Base-by-base conservation (phyloP, 306 rosid species). In the Chamaecrista fasciculata region DNA sequence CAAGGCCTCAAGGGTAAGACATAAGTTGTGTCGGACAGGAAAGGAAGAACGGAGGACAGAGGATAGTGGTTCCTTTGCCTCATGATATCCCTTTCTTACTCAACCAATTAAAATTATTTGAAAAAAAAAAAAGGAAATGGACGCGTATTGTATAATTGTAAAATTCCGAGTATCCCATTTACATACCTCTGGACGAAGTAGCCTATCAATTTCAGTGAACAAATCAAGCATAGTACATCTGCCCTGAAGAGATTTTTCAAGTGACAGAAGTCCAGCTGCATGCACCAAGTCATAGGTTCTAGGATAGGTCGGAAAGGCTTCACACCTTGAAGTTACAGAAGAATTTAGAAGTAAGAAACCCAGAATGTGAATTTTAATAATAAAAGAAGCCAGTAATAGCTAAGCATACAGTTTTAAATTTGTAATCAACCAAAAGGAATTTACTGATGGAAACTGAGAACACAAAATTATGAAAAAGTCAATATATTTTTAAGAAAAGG, bases 211-310 rank as follows among this genome's bases (percentile, higher is more conserved):
- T 83, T 94, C 99, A 29, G 69, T 72, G 80, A 94, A 86, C 70
- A 91, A 37, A 81, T 94, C 97, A 46, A 91, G 85, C 76, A 75
- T 82, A 74, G 84, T 75, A 86, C 99, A 94, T 72, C 92, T 88
- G 55, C 75, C 86, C 66, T 69, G 85, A 73, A 81, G 84, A 56
- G 76, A 72, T 60, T 70, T 69, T 81, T 94, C 89, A 74, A 91
- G 96, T 40, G 97, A 85, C 60, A 94, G 82, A 74, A 94, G 87
- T 61, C 97, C 97, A 14, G 87, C 88, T 16, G 97, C 97, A 80
- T 94, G 99, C 75, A 94, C 97, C 86, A 94, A 75, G 85, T 94
- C 99, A 75, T 94, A 94, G 39, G 96, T 84, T 84, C 97, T 88
- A 16, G 99, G 96, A 66, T 94, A 94, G 1, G 97, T 85, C 52